Evolutionary conservation across 768 basidiomycete species (phyloP).

Genomic region (Rubroboletus pulcherrimus): DNA sequence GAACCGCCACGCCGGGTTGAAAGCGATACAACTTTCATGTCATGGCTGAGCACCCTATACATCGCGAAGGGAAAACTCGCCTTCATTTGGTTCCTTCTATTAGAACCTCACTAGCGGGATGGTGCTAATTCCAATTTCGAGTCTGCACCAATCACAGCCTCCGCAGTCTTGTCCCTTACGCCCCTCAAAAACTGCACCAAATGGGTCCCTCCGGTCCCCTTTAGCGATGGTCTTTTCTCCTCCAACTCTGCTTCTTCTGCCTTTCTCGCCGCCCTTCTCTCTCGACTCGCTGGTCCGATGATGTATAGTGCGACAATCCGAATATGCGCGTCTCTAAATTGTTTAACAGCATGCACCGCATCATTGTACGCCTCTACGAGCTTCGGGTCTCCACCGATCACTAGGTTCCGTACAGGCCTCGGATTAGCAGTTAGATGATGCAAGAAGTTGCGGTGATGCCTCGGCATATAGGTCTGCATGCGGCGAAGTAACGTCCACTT

Average conservation of each 20-base stretch:
- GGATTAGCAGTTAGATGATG: conserved; percentile 58
- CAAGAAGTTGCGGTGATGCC: conserved; percentile 75
- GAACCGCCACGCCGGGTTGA: too few species aligned
- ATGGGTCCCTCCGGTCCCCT: conserved; percentile 79
- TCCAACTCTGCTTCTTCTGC: conserved; percentile 9
- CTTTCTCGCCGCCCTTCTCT: conserved; percentile 7
- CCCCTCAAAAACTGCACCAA: conserved; percentile 73
- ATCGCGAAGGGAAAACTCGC: not conserved
- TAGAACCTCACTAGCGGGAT: not conserved
- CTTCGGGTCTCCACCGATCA: conserved; percentile 29
- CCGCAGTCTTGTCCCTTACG: conserved; percentile 63
- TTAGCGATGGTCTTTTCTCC: conserved; percentile 35
- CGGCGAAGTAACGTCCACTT: conserved; percentile 53
- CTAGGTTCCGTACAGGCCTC: conserved; percentile 57
- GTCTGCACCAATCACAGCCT: conserved; percentile 31
- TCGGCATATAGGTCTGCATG: conserved; percentile 83
- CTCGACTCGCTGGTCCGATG: conserved; percentile 54
- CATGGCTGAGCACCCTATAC: not conserved
- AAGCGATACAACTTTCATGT: too few species aligned
- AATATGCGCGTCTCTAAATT: conserved; percentile 75
- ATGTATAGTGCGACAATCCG: conserved; percentile 73
- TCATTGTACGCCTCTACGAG: conserved; percentile 58
- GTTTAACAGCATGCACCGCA: conserved; percentile 62
- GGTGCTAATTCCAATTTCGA: not conserved
- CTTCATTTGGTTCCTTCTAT: not conserved